These are phyloP conservation scores for Cyberlindnera lachancei DNA, from an alignment of 805 yeast species.

Conservation along the genomic window DNA sequence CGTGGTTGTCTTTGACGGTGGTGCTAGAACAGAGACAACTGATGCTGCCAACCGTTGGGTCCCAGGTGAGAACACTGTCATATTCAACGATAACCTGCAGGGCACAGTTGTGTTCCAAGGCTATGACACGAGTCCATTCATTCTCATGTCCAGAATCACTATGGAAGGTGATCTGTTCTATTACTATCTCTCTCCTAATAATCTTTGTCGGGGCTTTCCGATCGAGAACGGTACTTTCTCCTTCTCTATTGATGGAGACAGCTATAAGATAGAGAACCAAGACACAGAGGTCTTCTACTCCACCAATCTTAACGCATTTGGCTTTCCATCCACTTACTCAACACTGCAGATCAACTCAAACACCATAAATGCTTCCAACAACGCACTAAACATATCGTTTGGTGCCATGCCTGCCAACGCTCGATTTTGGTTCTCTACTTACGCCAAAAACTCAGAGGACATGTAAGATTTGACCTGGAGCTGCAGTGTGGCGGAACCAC, in stretches of 20 bases:
- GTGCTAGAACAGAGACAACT: slow-evolving; percentile 5
- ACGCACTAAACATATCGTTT: slow-evolving; percentile 1
- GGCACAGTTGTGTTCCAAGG: slow-evolving; percentile 1
- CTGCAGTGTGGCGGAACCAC: no score
- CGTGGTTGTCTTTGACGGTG: slow-evolving; percentile 9
- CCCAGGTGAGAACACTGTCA: slow-evolving; percentile 9
- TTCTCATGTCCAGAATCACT: slow-evolving; percentile 5
- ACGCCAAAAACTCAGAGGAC: no score
- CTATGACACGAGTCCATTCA: neutral
- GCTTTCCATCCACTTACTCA: neutral
- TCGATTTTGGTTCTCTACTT: slow-evolving; percentile 7
- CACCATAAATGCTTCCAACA: neutral
- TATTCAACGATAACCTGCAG: slow-evolving; percentile 9
- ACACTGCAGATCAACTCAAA: neutral
- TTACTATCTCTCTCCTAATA: slow-evolving; percentile 5
- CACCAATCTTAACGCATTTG: slow-evolving; percentile 2
- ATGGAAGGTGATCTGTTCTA: slow-evolving; percentile 12
- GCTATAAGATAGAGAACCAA: neutral
- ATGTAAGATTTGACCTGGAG: no score
- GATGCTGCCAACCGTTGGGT: slow-evolving; percentile 9
- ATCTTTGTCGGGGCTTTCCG: slow-evolving; percentile 2
- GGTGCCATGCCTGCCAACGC: slow-evolving; percentile 5
- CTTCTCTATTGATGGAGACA: neutral
- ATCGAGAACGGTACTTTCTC: slow-evolving; percentile 7
- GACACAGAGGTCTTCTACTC: slow-evolving; percentile 2